A percentile compares a stretch with the other conserved stretches of the same genome.
Evolutionary conservation across 352 stramenopile genomes (phyloP).

Genomic region (Pythium rhizo-oryzae): DNA sequence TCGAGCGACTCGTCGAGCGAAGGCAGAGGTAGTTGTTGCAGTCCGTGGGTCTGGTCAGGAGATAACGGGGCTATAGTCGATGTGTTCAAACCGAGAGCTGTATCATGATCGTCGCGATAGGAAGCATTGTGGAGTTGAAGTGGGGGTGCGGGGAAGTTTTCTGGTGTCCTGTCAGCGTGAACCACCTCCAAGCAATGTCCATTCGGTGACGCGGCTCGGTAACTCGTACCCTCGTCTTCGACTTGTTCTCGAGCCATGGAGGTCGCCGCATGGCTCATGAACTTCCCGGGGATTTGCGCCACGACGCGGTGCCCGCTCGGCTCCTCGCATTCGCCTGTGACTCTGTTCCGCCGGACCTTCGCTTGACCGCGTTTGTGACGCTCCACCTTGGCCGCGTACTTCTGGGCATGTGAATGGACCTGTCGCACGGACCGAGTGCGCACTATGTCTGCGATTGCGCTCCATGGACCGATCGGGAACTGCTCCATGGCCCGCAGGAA

Average conservation of each 20-base stretch:
- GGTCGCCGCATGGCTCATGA: neutral
- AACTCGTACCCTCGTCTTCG: neutral
- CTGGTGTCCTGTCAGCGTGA: neutral
- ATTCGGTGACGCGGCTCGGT: too few species aligned
- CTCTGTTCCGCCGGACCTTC: slow-evolving; percentile 52
- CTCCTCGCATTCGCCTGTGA: neutral
- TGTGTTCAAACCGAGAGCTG: too few species aligned
- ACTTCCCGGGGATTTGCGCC: slow-evolving; percentile 15
- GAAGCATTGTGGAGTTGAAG: neutral
- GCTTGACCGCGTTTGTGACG: slow-evolving; percentile 58
- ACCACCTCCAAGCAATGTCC: neutral
- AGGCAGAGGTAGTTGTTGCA: slow-evolving; percentile 22
- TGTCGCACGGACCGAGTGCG: slow-evolving; percentile 63
- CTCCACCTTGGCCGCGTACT: slow-evolving; percentile 73
- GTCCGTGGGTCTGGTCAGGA: neutral
- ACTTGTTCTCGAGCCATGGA: neutral
- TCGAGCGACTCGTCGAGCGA: slow-evolving; percentile 67
- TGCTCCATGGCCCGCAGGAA: slow-evolving; percentile 64
- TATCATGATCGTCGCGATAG: neutral
- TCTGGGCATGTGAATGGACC: slow-evolving; percentile 71
- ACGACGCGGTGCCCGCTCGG: slow-evolving; percentile 16
- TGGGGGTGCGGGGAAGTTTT: too few species aligned
- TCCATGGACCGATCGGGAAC: slow-evolving; percentile 70
- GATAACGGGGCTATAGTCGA: neutral
- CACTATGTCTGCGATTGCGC: slow-evolving; percentile 63